Conservation (phyloP, 2,329 filamentous ascomycete species). For the Trichoderma sp. region DNA sequence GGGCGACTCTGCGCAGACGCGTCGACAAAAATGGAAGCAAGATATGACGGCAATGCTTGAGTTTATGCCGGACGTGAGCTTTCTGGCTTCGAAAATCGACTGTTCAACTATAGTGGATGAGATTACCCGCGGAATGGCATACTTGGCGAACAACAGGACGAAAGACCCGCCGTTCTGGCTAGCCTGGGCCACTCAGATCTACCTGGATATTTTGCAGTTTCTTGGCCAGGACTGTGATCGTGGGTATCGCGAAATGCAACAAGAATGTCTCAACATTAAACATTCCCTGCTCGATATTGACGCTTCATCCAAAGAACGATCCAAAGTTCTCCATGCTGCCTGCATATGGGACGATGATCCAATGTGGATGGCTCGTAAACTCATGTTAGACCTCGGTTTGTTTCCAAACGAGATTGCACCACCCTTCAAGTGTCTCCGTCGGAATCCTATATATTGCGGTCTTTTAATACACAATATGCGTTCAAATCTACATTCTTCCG, state of each 20-base stretch:
- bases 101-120: not conserved
- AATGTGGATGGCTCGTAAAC: not conserved
- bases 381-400: not conserved
- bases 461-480: slow-evolving; percentile 3
- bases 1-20: not conserved
- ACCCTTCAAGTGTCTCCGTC: not conserved
- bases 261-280: not conserved
- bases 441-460: not conserved
- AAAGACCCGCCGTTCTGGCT: not conserved
- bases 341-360: not conserved
- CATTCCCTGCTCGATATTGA: not conserved
- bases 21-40: not conserved
- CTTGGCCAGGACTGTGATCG: not conserved
- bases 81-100: not conserved
- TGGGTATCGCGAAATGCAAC: not conserved
- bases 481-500: not conserved
- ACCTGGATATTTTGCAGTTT: not conserved
- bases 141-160: not conserved
- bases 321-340: not conserved
- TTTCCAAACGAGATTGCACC: not conserved
- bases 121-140: not conserved
- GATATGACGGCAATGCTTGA: slow-evolving; percentile 2
- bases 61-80: not conserved
- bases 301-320: not conserved
- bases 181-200: not conserved